Percentiles rank a stretch among this genome's conserved stretches.
Conservation (phyloP, 1,284 basidiomycete genomes). For the Gymnopus androsaceus region DNA sequence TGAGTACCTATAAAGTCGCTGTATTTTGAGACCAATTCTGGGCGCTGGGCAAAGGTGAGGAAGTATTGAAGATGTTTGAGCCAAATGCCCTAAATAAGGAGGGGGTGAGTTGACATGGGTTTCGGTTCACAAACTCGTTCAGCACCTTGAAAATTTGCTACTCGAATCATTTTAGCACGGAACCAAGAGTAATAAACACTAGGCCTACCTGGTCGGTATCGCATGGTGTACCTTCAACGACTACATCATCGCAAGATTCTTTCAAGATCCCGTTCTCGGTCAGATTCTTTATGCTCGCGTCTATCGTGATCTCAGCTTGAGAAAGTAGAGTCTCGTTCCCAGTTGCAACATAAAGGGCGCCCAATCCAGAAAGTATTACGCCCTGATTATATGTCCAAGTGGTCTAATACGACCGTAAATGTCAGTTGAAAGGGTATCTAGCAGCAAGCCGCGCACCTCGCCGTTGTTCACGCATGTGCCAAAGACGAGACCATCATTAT, state of each 20-base stretch:
- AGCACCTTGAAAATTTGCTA: constrained; percentile 25
- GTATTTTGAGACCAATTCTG: constrained; percentile 1
- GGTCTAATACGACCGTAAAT: constrained; percentile 13
- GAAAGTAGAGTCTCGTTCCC: constrained; percentile 24
- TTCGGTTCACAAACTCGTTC: background rate
- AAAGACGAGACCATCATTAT: constrained; percentile 27
- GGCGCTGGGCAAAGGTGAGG: constrained; percentile 6
- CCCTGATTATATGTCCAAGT: constrained; percentile 34
- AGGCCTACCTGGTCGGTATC: constrained; percentile 25
- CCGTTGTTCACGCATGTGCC: constrained; percentile 27
- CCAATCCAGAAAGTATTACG: constrained; percentile 31
- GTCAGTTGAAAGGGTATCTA: background rate
- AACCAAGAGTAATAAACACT: background rate
- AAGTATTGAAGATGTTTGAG: constrained; percentile 15
- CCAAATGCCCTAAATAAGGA: constrained; percentile 24
- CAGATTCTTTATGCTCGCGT: constrained; percentile 24
- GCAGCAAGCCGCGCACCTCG: background rate
- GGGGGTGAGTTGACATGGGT: background rate
- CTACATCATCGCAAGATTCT: constrained; percentile 30
- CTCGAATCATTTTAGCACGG: background rate
- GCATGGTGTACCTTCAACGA: constrained; percentile 21
- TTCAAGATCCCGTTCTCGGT: constrained; percentile 28
- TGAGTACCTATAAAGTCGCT: background rate
- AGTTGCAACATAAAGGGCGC: constrained; percentile 23
- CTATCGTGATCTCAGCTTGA: constrained; percentile 30